Evolutionary conservation across 2,329 filamentous ascomycete species (phyloP).

Genomic region (Hypoxylon sp.): DNA sequence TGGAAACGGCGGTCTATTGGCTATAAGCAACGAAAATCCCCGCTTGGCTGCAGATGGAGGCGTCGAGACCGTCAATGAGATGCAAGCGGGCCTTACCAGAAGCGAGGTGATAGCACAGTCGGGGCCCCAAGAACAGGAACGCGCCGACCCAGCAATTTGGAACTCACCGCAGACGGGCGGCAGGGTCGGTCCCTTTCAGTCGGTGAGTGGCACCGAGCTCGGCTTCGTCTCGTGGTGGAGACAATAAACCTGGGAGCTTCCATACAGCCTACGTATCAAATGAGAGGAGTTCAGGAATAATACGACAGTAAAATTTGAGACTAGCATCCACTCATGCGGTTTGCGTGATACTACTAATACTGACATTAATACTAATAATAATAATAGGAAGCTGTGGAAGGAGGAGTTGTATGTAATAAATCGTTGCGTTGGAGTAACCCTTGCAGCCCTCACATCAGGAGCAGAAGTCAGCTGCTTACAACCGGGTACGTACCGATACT

Average conservation of each 20-base stretch:
- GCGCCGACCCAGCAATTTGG: slow-evolving; percentile 44
- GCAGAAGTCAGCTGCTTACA: slow-evolving; percentile 1
- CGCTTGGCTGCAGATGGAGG: slow-evolving; percentile 41
- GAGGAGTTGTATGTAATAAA: too few species aligned
- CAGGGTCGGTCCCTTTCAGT: slow-evolving; percentile 33
- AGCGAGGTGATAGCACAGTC: slow-evolving; percentile 29
- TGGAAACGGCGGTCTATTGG: slow-evolving; percentile 37
- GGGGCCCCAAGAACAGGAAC: slow-evolving; percentile 41
- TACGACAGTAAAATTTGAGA: neutral
- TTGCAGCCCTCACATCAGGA: neutral
- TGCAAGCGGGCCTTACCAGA: slow-evolving; percentile 39
- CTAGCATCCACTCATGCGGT: neutral
- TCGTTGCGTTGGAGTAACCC: neutral
- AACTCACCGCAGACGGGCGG: slow-evolving; percentile 38
- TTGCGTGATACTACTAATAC: too few species aligned
- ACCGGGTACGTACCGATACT: slow-evolving; percentile 3
- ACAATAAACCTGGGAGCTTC: slow-evolving; percentile 7
- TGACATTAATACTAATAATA: too few species aligned
- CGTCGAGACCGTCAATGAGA: slow-evolving; percentile 41
- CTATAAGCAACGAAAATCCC: slow-evolving; percentile 28
- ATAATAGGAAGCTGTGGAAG: neutral
- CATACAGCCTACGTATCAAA: slow-evolving; percentile 19
- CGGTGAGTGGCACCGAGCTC: slow-evolving; percentile 34
- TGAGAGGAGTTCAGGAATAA: slow-evolving; percentile 6
- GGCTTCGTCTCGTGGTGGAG: slow-evolving; percentile 23